Evolutionary conservation across 345 rosid genomes (phyloP), one percentile per base, ranked within the genome.

Genomic region (Gossypium stocksii): DNA sequence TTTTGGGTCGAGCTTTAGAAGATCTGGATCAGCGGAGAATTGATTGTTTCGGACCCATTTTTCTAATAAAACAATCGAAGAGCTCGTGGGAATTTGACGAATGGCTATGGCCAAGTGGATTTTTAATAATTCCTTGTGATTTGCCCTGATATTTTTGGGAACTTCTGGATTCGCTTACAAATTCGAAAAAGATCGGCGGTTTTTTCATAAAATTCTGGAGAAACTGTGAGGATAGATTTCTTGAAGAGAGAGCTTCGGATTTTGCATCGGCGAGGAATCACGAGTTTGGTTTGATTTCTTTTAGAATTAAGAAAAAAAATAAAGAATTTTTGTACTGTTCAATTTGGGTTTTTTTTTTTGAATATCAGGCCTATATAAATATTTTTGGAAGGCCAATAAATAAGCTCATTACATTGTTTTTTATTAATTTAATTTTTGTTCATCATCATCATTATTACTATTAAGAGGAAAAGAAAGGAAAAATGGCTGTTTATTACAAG

Each of bases 401-500:
- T 67, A 76, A 68, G 38, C 52, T 69, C 12, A 51, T 69, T 59
- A 59, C 16, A 51, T 62, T 65, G 41, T 34, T 34, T 34, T 34
- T 34, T 34, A 34, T 34, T 34, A 34, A 34, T 29, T 48, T 54
- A 48, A 11, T 22, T 73, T 64, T 25, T 69, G 34, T 79, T 59
- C 64, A 52, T 69, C 65, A 59, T 71, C 74, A 61, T 60, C 2
- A 25, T 77, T 49, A 59, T 63, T 57, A 19, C 62, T 57, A 57
- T 57, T 48, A 74, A 22, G 38, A 53, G 7, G 4, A 76, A 67
- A 20, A 13, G 76, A 72, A 34, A 78, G 77, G 48, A 79, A 44
- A 75, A 77, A 96, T 96, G 99, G 97, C 99, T 77, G 97, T 96
- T 48, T 93, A 93, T 89, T 96, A 93, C 88, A 96, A 96, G 88